phyloP scores from a whole-genome alignment of 768 basidiomycete species.

The Chalciporus piperatus region DNA sequence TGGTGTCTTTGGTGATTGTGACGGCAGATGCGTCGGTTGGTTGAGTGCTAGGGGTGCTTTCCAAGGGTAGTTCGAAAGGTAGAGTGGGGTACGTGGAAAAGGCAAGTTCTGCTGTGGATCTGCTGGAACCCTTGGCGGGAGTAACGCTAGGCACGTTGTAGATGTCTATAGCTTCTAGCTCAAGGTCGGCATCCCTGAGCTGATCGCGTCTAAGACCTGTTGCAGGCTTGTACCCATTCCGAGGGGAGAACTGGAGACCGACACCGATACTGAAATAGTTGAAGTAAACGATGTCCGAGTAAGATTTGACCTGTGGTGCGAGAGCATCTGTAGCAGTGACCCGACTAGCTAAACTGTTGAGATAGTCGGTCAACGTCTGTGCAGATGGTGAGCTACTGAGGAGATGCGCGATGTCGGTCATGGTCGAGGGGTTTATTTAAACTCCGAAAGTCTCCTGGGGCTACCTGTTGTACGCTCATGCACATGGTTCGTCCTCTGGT shows the following conservation, averaged over 20 bases:
- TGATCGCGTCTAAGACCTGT: constrained; percentile 43
- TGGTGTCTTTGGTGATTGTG: constrained; percentile 46
- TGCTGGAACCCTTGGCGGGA: constrained; percentile 35
- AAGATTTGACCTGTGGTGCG: constrained; percentile 68
- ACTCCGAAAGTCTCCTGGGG: constrained; percentile 18
- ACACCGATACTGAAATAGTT: constrained; percentile 80
- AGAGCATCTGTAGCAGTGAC: constrained; percentile 20
- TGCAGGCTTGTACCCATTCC: constrained; percentile 58
- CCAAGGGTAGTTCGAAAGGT: constrained; percentile 49
- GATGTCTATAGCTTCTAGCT: constrained; percentile 74
- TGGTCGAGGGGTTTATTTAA: constrained; percentile 10
- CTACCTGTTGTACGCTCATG: constrained; percentile 7
- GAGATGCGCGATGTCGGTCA: constrained; percentile 35
- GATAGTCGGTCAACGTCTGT: constrained; percentile 39
- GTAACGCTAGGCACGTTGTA: constrained; percentile 58
- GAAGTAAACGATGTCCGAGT: constrained; percentile 82
- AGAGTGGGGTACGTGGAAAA: constrained; percentile 58
- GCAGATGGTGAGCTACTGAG: constrained; percentile 55
- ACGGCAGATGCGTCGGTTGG: constrained; percentile 39
- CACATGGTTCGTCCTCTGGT: constrained; percentile 23
- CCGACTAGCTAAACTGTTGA: constrained; percentile 36
- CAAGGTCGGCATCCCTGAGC: constrained; percentile 48
- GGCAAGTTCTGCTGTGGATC: constrained; percentile 47
- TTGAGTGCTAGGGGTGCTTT: constrained; percentile 12
- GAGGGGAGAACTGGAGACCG: constrained; percentile 75